These are phyloP conservation scores for Lathyrus sativus DNA, from an alignment of 306 rosid species.

Conservation along the genomic window DNA sequence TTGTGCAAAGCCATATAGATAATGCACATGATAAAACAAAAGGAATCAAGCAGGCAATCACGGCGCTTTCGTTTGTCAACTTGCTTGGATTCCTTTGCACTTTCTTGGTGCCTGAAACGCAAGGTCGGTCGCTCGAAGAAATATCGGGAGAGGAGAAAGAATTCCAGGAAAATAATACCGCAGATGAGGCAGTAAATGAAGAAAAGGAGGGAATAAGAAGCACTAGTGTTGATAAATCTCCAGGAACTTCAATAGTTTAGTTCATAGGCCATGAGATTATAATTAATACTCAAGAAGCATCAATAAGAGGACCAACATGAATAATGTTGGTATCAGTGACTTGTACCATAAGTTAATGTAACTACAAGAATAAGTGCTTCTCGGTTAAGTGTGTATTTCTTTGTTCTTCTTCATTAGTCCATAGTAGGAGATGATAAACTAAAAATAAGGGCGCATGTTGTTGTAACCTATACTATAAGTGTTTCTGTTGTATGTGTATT, in stretches of 20 bases:
- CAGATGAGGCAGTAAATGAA: slow-evolving; percentile 16
- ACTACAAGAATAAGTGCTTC: slow-evolving; percentile 34
- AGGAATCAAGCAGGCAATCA: slow-evolving; percentile 33
- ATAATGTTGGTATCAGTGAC: slow-evolving; percentile 15
- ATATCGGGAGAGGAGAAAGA: slow-evolving; percentile 56
- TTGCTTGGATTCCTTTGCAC: slow-evolving; percentile 57
- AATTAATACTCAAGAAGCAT: slow-evolving; percentile 28
- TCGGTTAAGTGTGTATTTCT: neutral
- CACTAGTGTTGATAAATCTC: slow-evolving; percentile 32
- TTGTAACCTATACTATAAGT: slow-evolving; percentile 8
- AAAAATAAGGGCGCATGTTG: slow-evolving; percentile 24
- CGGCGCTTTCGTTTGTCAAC: slow-evolving; percentile 48
- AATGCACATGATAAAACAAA: slow-evolving; percentile 6
- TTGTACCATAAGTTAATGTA: neutral
- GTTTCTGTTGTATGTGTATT: slow-evolving; percentile 14
- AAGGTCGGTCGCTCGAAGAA: slow-evolving; percentile 59
- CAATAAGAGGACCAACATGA: slow-evolving; percentile 2
- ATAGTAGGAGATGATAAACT: slow-evolving; percentile 25
- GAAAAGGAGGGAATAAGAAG: slow-evolving; percentile 31
- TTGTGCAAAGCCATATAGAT: slow-evolving; percentile 42
- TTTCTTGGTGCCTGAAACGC: slow-evolving; percentile 66
- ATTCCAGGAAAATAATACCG: neutral
- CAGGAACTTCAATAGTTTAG: slow-evolving; percentile 35
- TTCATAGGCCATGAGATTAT: neutral
- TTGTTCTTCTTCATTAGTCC: slow-evolving; percentile 23